A percentile compares a stretch with the other conserved stretches of the same genome.
phyloP scores from a whole-genome alignment of 768 basidiomycete genomes.

The Paxillus rubicundulus region DNA sequence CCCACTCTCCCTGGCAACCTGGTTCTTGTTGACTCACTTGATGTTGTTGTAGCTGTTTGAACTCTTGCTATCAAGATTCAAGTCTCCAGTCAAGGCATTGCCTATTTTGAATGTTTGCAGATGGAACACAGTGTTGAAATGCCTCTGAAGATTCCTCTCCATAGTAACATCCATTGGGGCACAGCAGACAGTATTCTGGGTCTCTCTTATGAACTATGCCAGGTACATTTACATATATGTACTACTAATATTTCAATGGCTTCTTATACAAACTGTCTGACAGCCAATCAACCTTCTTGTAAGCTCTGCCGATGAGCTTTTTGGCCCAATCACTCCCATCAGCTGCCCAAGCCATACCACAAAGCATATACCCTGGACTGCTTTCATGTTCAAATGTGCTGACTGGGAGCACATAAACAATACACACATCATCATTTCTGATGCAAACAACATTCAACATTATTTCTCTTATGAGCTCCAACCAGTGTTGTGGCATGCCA shows the following conservation, averaged over 20 bases:
- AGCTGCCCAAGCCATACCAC: conserved; percentile 8
- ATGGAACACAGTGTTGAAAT: conserved; percentile 8
- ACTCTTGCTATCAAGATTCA: conserved; percentile 34
- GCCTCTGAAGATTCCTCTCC: conserved; percentile 23
- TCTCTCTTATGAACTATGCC: conserved; percentile 11
- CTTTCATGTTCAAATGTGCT: conserved; percentile 15
- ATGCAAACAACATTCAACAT: conserved; percentile 26
- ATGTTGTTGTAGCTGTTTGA: conserved; percentile 31
- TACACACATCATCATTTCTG: conserved; percentile 15
- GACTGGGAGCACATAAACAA: conserved; percentile 25
- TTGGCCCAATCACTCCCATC: conserved; percentile 31
- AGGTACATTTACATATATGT: conserved; percentile 11
- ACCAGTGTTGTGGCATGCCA: conserved; percentile 25
- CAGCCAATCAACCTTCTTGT: conserved; percentile 14
- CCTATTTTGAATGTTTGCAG: conserved; percentile 25
- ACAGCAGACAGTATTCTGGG: conserved; percentile 24
- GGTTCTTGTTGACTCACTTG: conserved; percentile 27
- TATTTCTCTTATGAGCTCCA: conserved; percentile 28
- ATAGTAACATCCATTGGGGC: conserved; percentile 27
- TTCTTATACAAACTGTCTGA: not conserved
- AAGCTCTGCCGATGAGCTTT: conserved; percentile 27
- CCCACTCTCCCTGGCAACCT: conserved; percentile 21
- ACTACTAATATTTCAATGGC: not conserved
- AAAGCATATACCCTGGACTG: conserved; percentile 30
- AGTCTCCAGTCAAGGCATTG: conserved; percentile 21